Evolutionary conservation across 2,329 filamentous ascomycete genomes (phyloP), one percentile per base, ranked within the genome.

Genomic region (Thielaviopsis euricoi): DNA sequence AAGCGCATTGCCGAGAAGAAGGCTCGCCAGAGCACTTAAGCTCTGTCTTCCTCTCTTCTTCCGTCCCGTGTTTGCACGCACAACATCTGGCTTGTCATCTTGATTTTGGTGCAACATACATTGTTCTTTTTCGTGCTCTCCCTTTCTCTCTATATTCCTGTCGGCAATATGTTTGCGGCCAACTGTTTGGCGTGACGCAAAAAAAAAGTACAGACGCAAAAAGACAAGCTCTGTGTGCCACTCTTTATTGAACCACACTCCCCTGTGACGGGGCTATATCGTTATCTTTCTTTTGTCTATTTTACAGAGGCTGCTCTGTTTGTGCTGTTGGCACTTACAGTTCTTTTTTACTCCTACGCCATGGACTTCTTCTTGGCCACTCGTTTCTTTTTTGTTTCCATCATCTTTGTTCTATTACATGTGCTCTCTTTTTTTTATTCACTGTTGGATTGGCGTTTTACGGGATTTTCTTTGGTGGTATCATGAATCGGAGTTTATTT

Each of bases 1-100:
- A 76, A 77, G 63, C 73, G 79, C 46, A 62, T 82, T 49, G 71
- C 70, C 19, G 69, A 73, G 64, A 71, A 70, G 64, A 68, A 71
- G 65, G 25, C 37, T 22, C 53, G 56, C 52, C 52, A 60, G 33
- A 52, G 33, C n/a, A 25, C 26, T 43, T 25, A 54, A 23, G 55
- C 55, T 21, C n/a, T n/a, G n/a, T n/a, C n/a, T n/a, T n/a, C n/a
- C n/a, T n/a, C 21, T 37, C 52, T 29, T 15, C 49, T 15, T 53
- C 46, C 17, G 25, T 15, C 21, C n/a, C 12, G 53, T 22, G 23
- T 17, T 50, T 22, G 3, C 22, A n/a, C n/a, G 13, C 43, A 21
- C 17, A 10, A n/a, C 15, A 43, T 17, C 6, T 21, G 43, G 2
- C 43, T 21, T 21, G 43, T 48, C 43, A 48, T 48, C 13, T n/a